phyloP scores from a whole-genome alignment of 1,139 yeast species.

The Debaryomycetaceae sp. region DNA sequence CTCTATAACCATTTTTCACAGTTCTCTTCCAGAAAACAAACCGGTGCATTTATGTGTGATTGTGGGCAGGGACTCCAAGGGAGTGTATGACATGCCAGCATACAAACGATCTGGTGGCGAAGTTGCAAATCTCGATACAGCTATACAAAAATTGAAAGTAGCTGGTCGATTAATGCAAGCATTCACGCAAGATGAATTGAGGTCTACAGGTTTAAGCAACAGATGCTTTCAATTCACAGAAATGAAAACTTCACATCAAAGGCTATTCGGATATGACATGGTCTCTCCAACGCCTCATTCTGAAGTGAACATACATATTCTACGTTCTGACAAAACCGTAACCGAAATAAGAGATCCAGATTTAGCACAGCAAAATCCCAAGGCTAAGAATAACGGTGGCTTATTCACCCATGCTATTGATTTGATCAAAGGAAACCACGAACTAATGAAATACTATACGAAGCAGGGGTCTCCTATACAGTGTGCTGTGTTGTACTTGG shows the following conservation, averaged over 20 bases:
- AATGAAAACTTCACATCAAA: conserved; percentile 39
- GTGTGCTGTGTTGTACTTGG: conserved; percentile 82
- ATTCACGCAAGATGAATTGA: conserved; percentile 89
- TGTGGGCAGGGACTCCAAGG: conserved; percentile 74
- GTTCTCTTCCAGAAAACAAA: conserved; percentile 64
- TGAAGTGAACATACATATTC: conserved; percentile 74
- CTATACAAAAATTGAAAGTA: conserved; percentile 71
- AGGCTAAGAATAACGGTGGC: conserved; percentile 72
- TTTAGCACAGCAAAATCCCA: conserved; percentile 79
- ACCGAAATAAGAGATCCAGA: conserved; percentile 75
- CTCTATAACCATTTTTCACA: conserved; percentile 40
- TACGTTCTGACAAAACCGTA: conserved; percentile 63
- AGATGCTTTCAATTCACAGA: conserved; percentile 79
- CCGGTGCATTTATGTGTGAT: conserved; percentile 80
- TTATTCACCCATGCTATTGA: conserved; percentile 78
- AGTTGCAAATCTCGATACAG: conserved; percentile 70
- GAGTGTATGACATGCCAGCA: conserved; percentile 68
- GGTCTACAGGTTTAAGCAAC: conserved; percentile 72
- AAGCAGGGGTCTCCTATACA: conserved; percentile 49
- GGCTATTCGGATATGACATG: conserved; percentile 35
- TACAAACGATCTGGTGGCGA: conserved; percentile 53
- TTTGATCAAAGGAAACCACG: conserved; percentile 46
- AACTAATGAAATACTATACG: conserved; percentile 17
- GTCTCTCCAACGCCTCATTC: conserved; percentile 43
- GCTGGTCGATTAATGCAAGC: conserved; percentile 94